Percentiles rank a stretch among this genome's conserved stretches.
Evolutionary conservation across 257 asterid genomes (phyloP).

Genomic region (Nicotiana tomentosiformis): DNA sequence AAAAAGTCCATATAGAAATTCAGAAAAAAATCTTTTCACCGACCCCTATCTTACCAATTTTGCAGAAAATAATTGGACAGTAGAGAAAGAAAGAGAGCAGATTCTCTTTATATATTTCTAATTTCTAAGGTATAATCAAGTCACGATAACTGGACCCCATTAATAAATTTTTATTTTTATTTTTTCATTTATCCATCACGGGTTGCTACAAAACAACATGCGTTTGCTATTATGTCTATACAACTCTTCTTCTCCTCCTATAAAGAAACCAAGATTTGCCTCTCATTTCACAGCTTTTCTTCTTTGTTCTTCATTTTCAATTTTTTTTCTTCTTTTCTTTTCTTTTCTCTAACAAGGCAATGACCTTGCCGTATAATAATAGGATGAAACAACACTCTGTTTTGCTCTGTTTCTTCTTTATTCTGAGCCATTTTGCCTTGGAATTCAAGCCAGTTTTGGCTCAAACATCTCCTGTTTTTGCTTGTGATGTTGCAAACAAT

Average conservation of each 20-base stretch:
- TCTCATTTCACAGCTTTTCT: neutral
- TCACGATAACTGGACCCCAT: neutral
- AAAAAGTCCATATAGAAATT: conserved; percentile 10
- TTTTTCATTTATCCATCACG: conserved; percentile 49
- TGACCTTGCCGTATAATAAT: conserved; percentile 25
- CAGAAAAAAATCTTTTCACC: conserved; percentile 25
- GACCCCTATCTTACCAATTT: conserved; percentile 10
- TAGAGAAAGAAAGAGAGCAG: neutral
- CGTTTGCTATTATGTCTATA: neutral
- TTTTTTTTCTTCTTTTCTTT: neutral
- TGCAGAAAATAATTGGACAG: neutral
- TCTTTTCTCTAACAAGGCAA: conserved; percentile 18
- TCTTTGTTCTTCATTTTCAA: neutral
- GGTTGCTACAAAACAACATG: conserved; percentile 52
- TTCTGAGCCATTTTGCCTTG: neutral
- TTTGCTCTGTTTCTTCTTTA: conserved; percentile 27
- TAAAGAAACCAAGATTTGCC: conserved; percentile 21
- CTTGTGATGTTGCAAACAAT: conserved; percentile 47
- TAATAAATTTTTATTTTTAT: neutral
- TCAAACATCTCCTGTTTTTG: conserved; percentile 46
- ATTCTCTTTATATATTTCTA: conserved; percentile 16
- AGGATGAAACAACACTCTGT: conserved; percentile 15
- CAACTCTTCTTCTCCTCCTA: conserved; percentile 14
- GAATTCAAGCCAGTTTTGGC: conserved; percentile 10
- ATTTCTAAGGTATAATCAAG: conserved; percentile 13